Evolutionary conservation across 768 basidiomycete species (phyloP).

Genomic region (Termitomyces sp.): DNA sequence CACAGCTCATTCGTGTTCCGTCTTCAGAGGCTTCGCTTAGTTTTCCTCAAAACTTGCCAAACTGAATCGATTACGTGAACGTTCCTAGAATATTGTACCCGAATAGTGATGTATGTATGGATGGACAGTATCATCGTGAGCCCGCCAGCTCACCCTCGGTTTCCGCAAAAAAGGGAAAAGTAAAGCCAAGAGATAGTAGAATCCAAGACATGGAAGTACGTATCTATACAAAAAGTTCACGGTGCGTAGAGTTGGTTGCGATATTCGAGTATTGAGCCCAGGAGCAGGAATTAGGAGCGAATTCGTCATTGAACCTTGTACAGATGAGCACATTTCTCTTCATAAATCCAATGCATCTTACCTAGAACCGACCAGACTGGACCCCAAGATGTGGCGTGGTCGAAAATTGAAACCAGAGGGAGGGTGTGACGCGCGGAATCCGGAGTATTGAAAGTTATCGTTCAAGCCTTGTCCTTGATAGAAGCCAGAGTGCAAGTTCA

Average conservation of each 20-base stretch:
- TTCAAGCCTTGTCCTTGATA: conserved; percentile 10
- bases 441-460: conserved; percentile 4
- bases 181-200: neutral
- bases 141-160: neutral
- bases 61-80: neutral
- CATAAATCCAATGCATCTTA: neutral
- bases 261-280: conserved; percentile 3
- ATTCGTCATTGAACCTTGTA: conserved; percentile 5
- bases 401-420: conserved; percentile 7
- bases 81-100: conserved; percentile 1
- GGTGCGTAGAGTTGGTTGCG: neutral
- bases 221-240: conserved; percentile 3
- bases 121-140: neutral
- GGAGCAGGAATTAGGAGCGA: conserved; percentile 4
- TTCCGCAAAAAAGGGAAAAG: neutral
- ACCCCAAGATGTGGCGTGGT: conserved; percentile 4
- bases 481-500: conserved; percentile 6
- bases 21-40: too few relatives aligned
- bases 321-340: neutral
- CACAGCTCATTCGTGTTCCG: neutral
- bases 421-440: conserved; percentile 14
- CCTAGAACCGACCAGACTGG: conserved; percentile 10
- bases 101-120: conserved; percentile 9
- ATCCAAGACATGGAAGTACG: neutral
- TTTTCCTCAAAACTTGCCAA: neutral